A percentile compares a stretch with the other conserved stretches of the same genome.
Conservation (phyloP, 371 early-diverging fungal genomes). For the Rhizopus arrhizus region DNA sequence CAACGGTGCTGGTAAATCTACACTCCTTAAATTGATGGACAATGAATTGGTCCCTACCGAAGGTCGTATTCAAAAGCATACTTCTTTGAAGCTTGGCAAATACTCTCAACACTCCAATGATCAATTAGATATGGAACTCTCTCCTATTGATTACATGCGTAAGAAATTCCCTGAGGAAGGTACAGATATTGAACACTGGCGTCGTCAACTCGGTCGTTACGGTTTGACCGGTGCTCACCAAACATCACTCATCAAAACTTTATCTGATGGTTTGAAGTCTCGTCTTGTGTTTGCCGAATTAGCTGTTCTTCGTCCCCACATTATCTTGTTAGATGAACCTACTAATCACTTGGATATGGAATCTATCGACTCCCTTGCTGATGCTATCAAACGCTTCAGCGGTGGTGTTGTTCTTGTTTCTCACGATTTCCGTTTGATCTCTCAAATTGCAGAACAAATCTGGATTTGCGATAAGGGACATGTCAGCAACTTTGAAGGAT, state of each 20-base stretch:
- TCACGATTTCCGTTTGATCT: conserved; percentile 98
- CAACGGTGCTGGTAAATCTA: conserved; percentile 94
- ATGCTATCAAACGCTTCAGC: conserved; percentile 91
- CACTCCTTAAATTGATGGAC: conserved; percentile 91
- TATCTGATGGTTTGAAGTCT: conserved; percentile 95
- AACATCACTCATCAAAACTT: conserved; percentile 83
- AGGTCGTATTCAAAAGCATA: conserved; percentile 89
- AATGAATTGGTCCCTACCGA: conserved; percentile 82
- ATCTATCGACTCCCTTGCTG: conserved; percentile 95
- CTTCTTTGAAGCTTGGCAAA: conserved; percentile 91
- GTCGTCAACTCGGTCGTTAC: conserved; percentile 88
- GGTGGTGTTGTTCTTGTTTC: conserved; percentile 98
- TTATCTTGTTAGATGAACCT: conserved; percentile 98
- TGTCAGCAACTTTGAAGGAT: conserved; percentile 76
- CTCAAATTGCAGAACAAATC: conserved; percentile 94
- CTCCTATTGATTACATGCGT: conserved; percentile 93
- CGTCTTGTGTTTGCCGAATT: conserved; percentile 96
- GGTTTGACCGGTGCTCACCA: conserved; percentile 93
- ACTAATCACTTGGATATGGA: conserved; percentile 93
- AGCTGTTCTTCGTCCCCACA: conserved; percentile 86
- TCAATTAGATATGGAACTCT: conserved; percentile 84
- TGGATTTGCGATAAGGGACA: conserved; percentile 92
- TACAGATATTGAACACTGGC: conserved; percentile 73
- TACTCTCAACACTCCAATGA: conserved; percentile 98
- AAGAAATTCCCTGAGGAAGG: conserved; percentile 70